Conservation (phyloP, 2,329 filamentous ascomycete genomes). For the Phaeosphaeriaceae sp. region DNA sequence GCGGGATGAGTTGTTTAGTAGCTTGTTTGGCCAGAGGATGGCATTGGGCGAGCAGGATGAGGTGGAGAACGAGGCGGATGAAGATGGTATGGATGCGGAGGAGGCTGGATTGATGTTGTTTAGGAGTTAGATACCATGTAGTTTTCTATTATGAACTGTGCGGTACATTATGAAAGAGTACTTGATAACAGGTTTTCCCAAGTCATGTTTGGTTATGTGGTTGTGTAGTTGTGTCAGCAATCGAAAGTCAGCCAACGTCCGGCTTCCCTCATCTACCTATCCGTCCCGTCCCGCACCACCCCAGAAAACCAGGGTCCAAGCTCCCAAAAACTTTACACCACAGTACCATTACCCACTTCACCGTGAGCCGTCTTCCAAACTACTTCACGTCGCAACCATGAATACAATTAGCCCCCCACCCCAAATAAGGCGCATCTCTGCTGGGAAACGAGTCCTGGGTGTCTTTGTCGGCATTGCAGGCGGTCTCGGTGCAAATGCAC, state of each 20-base stretch:
- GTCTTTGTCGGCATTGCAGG: conserved; percentile 41
- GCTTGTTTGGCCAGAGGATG: conserved; percentile 56
- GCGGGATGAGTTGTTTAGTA: conserved; percentile 67
- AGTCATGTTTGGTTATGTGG: no score
- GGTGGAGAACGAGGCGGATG: conserved; percentile 43
- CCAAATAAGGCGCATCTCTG: conserved; percentile 37
- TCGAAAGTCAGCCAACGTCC: conserved; percentile 2
- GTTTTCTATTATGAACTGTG: not conserved
- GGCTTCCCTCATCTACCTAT: conserved; percentile 16
- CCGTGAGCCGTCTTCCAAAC: not conserved
- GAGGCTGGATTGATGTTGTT: conserved; percentile 50
- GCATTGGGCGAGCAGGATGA: conserved; percentile 53
- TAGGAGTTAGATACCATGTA: conserved; percentile 30
- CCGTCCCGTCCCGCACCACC: conserved; percentile 5
- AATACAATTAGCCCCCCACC: conserved; percentile 46
- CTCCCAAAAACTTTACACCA: conserved; percentile 19
- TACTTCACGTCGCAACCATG: conserved; percentile 19
- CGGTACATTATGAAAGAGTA: no score
- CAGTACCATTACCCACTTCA: conserved; percentile 6
- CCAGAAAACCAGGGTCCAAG: conserved; percentile 15
- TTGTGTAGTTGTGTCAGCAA: no score
- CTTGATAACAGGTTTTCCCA: no score
- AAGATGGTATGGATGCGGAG: conserved; percentile 39
- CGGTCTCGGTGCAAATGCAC: conserved; percentile 36
- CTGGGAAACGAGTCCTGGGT: conserved; percentile 37